Percentiles rank a stretch among this genome's conserved stretches.
Evolutionary conservation across 2,329 filamentous ascomycete genomes (phyloP).

Genomic region (Alternaria metachromatica): DNA sequence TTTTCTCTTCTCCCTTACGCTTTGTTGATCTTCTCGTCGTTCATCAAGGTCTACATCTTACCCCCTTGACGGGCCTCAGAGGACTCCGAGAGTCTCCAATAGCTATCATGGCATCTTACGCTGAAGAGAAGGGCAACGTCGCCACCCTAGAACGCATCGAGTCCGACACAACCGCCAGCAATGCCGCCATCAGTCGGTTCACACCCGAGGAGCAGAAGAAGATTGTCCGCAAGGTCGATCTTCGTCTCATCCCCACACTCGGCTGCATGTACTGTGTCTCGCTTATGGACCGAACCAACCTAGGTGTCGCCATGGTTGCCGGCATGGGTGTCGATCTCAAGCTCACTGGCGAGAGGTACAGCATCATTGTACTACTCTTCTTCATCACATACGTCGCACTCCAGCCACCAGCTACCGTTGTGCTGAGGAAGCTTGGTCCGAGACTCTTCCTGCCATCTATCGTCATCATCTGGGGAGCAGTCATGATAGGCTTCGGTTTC

Average conservation of each 20-base stretch:
- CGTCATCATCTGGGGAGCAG: conserved; percentile 30
- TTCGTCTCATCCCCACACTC: conserved; percentile 50
- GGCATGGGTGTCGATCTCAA: conserved; percentile 42
- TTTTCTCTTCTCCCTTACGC: background rate
- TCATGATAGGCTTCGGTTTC: conserved; percentile 34
- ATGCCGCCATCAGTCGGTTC: conserved; percentile 25
- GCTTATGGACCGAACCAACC: conserved; percentile 50
- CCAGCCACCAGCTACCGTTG: conserved; percentile 32
- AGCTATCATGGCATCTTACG: conserved; percentile 20
- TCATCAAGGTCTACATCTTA: background rate
- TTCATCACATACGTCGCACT: conserved; percentile 36
- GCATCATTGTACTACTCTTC: conserved; percentile 29
- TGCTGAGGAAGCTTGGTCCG: conserved; percentile 31
- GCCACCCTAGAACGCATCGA: conserved; percentile 25
- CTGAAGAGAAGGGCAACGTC: conserved; percentile 28
- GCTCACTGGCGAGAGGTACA: conserved; percentile 33
- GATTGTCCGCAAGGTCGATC: conserved; percentile 42
- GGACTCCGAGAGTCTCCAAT: background rate
- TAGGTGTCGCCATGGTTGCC: conserved; percentile 45
- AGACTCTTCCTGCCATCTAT: conserved; percentile 27
- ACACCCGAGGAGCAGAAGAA: conserved; percentile 33
- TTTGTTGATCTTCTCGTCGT: background rate
- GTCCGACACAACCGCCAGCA: conserved; percentile 16
- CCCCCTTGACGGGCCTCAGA: background rate
- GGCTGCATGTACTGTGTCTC: conserved; percentile 50